Evolutionary conservation across 768 basidiomycete genomes (phyloP).

Genomic region (Termitomyces titanicus): DNA sequence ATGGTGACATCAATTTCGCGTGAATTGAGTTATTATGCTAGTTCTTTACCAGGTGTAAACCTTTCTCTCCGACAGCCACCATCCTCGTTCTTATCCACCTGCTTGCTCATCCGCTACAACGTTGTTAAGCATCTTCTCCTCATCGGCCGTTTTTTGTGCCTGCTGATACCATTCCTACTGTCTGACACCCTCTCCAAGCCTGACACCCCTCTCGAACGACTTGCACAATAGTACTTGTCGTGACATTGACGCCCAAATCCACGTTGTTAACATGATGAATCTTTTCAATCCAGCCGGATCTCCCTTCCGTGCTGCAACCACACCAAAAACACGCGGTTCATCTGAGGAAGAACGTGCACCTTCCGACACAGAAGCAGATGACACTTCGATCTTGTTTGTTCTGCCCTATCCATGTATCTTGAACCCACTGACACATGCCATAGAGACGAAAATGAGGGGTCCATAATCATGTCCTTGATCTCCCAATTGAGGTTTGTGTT

Average conservation of each 20-base stretch:
- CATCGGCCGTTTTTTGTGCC: not conserved
- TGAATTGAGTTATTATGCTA: conserved; percentile 3
- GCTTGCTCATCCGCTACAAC: not conserved
- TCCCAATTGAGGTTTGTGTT: conserved; percentile 74
- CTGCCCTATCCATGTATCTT: conserved; percentile 22
- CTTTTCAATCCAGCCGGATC: conserved; percentile 70
- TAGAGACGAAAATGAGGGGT: conserved; percentile 93
- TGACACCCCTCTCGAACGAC: not conserved
- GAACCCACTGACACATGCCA: conserved; percentile 32
- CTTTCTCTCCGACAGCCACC: conserved; percentile 5
- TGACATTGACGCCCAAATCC: not conserved
- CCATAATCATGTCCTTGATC: conserved; percentile 82
- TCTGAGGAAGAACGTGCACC: conserved; percentile 66
- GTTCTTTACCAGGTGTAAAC: not conserved
- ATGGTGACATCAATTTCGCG: conserved; percentile 16
- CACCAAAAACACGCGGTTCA: conserved; percentile 61
- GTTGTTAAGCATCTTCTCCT: not conserved
- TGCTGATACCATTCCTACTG: not conserved
- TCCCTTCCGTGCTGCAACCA: conserved; percentile 50
- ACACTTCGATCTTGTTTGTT: conserved; percentile 84
- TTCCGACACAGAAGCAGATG: conserved; percentile 84
- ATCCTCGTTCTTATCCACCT: not conserved
- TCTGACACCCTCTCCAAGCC: not conserved
- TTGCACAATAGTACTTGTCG: not conserved
- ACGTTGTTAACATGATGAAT: conserved; percentile 60